A percentile compares a stretch with the other conserved stretches of the same genome.
These are phyloP conservation scores for Cymbopogon flexuosus DNA, from an alignment of 202 grass and related monocot species.

Conservation along the genomic window DNA sequence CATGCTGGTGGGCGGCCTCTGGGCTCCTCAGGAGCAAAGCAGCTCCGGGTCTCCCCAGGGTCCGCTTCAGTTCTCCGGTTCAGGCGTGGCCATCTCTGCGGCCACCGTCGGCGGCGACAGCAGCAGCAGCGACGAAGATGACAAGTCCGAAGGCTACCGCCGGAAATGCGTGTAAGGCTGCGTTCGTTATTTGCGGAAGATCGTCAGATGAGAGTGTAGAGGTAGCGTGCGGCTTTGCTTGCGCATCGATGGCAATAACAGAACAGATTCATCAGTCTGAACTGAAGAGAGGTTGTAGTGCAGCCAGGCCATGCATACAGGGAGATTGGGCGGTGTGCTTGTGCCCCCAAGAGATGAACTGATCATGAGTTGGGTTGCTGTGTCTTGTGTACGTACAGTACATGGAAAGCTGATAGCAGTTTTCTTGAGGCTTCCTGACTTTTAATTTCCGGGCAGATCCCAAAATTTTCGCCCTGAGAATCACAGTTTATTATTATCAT, in stretches of 20 bases:
- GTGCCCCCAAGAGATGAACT: constrained; percentile 38
- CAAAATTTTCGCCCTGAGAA: constrained; percentile 59
- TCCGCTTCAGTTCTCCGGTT: constrained; percentile 53
- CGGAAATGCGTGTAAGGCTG: constrained; percentile 34
- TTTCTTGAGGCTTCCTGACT: constrained; percentile 24
- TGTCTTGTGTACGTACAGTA: constrained; percentile 42
- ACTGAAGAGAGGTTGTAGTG: not conserved
- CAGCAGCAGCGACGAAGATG: constrained; percentile 51
- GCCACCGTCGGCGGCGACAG: constrained; percentile 36
- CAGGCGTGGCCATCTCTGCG: constrained; percentile 40
- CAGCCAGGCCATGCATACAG: constrained; percentile 30
- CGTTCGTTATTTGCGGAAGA: not conserved
- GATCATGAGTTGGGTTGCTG: constrained; percentile 33
- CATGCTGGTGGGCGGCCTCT: constrained; percentile 40
- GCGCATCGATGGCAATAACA: not conserved
- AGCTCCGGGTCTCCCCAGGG: constrained; percentile 65
- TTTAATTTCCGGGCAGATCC: constrained; percentile 37
- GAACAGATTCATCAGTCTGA: not conserved
- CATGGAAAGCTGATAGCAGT: constrained; percentile 33
- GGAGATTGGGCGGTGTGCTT: constrained; percentile 22
- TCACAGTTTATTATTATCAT: not conserved
- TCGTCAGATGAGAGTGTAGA: constrained; percentile 32
- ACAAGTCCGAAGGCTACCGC: constrained; percentile 60
- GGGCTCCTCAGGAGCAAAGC: constrained; percentile 52
- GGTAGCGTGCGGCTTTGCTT: constrained; percentile 17